Percentiles rank a stretch among this genome's conserved stretches.
These are phyloP conservation scores for Arthrobotrys megalospora DNA, from an alignment of 2,329 filamentous ascomycete genomes.

Conservation along the genomic window DNA sequence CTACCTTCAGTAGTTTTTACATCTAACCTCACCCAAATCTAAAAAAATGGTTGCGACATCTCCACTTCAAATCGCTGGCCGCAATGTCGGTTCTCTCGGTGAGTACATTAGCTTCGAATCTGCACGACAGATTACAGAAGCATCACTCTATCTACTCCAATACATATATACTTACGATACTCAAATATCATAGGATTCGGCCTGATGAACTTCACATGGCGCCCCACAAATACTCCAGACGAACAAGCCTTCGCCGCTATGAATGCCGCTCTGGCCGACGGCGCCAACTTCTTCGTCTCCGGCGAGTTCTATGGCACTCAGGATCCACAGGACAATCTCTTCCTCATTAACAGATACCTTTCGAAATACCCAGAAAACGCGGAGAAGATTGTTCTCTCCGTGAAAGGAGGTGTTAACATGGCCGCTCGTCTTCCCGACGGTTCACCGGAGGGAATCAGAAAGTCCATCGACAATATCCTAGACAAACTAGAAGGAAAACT, in stretches of 20 bases:
- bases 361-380: conserved; percentile 76
- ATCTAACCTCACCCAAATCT: not conserved
- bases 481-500: conserved; percentile 71
- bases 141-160: no score
- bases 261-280: conserved; percentile 69
- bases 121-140: not conserved
- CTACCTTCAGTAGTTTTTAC: not conserved
- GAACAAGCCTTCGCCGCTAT: conserved; percentile 73
- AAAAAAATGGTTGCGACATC: conserved; percentile 25
- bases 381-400: conserved; percentile 74
- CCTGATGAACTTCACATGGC: conserved; percentile 66
- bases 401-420: conserved; percentile 74
- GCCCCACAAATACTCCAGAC: conserved; percentile 66
- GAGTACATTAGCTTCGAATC: not conserved
- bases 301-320: conserved; percentile 77
- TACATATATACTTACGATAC: not conserved
- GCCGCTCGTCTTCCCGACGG: conserved; percentile 69
- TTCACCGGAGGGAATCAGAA: conserved; percentile 72
- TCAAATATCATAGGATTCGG: conserved; percentile 51
- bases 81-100: conserved; percentile 48
- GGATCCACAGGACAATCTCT: conserved; percentile 73
- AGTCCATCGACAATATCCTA: conserved; percentile 74
- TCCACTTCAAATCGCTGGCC: conserved; percentile 28
- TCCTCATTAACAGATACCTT: conserved; percentile 76
- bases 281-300: conserved; percentile 74